Percentiles rank a stretch among this genome's conserved stretches.
phyloP scores from a whole-genome alignment of 2,329 filamentous ascomycete species.

The Xylariaceae sp. region DNA sequence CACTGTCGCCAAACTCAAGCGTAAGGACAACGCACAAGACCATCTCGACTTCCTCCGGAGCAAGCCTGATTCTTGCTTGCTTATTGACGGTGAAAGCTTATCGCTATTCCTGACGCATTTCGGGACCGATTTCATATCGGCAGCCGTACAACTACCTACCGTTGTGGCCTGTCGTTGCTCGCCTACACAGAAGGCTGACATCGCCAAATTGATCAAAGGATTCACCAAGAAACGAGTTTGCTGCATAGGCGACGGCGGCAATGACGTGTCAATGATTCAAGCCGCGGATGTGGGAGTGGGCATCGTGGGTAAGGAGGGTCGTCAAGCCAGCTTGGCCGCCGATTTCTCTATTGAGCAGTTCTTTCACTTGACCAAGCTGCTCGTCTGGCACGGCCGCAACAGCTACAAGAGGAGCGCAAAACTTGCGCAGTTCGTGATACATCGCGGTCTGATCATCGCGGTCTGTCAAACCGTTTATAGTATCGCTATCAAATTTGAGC shows the following conservation, averaged over 20 bases:
- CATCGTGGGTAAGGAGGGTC: slow-evolving; percentile 96
- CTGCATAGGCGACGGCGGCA: slow-evolving; percentile 96
- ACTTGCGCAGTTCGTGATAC: slow-evolving; percentile 95
- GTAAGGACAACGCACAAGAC: slow-evolving; percentile 80
- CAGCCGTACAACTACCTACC: slow-evolving; percentile 81
- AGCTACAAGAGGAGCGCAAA: slow-evolving; percentile 96
- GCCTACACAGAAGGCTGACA: slow-evolving; percentile 92
- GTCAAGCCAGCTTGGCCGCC: slow-evolving; percentile 88
- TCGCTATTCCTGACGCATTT: slow-evolving; percentile 79
- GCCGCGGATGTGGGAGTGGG: slow-evolving; percentile 96
- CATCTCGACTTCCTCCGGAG: slow-evolving; percentile 83
- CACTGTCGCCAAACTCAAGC: slow-evolving; percentile 80
- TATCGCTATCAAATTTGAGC: slow-evolving; percentile 87
- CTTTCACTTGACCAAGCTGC: slow-evolving; percentile 86
- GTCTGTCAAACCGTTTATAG: slow-evolving; percentile 98
- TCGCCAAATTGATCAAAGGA: slow-evolving; percentile 83
- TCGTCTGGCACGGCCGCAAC: slow-evolving; percentile 99
- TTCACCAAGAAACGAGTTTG: slow-evolving; percentile 93
- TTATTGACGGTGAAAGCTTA: slow-evolving; percentile 93
- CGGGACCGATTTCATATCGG: slow-evolving; percentile 77
- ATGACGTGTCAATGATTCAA: slow-evolving; percentile 99
- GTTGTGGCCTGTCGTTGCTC: slow-evolving; percentile 97
- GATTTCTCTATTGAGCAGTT: slow-evolving; percentile 98
- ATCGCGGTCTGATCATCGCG: slow-evolving; percentile 89
- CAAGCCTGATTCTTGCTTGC: slow-evolving; percentile 80